phyloP scores from a whole-genome alignment of 75 land plant genomes.

The Adiantum capillusveneris region DNA sequence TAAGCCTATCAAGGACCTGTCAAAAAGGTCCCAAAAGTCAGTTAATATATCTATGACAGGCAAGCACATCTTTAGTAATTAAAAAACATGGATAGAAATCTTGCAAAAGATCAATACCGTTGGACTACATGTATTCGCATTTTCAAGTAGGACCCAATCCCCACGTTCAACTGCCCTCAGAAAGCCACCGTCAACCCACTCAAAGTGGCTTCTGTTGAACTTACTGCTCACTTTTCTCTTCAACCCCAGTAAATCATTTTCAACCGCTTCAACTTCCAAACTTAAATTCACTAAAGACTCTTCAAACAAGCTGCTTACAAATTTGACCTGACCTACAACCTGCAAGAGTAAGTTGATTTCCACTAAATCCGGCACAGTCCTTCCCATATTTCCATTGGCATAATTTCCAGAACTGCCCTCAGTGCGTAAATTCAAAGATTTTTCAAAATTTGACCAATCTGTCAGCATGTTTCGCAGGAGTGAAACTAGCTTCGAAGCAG shows the following conservation, averaged over 20 bases:
- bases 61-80: too few species aligned
- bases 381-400: too few species aligned
- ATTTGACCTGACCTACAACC: slow-evolving; percentile 33
- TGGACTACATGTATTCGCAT: slow-evolving; percentile 96
- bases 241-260: slow-evolving; percentile 22
- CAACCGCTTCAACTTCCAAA: slow-evolving; percentile 27
- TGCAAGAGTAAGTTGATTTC: slow-evolving; percentile 19
- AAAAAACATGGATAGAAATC: not conserved
- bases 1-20: slow-evolving; percentile 96
- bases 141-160: slow-evolving; percentile 92
- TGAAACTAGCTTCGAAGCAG: not conserved
- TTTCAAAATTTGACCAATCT: slow-evolving; percentile 13
- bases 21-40: slow-evolving; percentile 4
- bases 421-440: not conserved
- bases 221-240: slow-evolving; percentile 13
- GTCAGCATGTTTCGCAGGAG: slow-evolving; percentile 2
- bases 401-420: not conserved
- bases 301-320: too few species aligned
- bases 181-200: slow-evolving; percentile 80
- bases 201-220: slow-evolving; percentile 57
- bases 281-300: slow-evolving; percentile 15
- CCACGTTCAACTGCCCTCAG: slow-evolving; percentile 85
- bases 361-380: not conserved
- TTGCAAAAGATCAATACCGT: slow-evolving; percentile 38
- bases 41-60: not conserved